Evolutionary conservation across 805 yeast species (phyloP).

Genomic region (Naumovozyma baii): DNA sequence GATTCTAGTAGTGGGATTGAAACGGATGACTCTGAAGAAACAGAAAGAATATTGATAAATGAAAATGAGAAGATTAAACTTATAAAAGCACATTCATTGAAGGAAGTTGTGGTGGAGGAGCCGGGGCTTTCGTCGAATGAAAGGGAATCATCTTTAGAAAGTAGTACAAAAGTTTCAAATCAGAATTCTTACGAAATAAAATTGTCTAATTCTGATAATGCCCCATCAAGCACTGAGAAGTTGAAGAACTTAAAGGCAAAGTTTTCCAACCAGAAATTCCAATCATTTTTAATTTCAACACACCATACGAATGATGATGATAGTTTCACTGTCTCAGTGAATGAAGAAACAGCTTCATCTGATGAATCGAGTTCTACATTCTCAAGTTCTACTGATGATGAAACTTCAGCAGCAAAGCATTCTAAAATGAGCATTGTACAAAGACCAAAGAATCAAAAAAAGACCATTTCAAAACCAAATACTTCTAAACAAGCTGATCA

Average conservation of each 20-base stretch:
- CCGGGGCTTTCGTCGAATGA: neutral
- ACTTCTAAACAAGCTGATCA: too few relatives aligned
- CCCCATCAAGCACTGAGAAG: conserved; percentile 1
- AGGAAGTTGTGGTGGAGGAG: conserved; percentile 6
- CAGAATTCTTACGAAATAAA: too few relatives aligned
- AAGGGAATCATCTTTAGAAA: neutral
- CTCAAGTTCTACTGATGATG: conserved; percentile 14
- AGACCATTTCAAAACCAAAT: too few relatives aligned
- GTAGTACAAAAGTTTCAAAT: neutral
- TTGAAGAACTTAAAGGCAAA: conserved; percentile 12
- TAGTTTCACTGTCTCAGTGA: neutral
- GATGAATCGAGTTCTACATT: conserved; percentile 1
- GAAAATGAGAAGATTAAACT: conserved; percentile 12
- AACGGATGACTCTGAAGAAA: conserved; percentile 3
- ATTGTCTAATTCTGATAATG: too few relatives aligned
- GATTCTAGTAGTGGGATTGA: conserved; percentile 6
- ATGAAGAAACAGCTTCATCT: neutral
- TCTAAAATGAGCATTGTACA: conserved; percentile 35
- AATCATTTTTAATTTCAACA: neutral
- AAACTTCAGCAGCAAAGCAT: conserved; percentile 10
- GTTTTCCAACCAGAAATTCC: conserved; percentile 9
- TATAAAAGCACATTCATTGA: conserved; percentile 17
- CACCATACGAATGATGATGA: conserved; percentile 1
- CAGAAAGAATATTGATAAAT: conserved; percentile 6
- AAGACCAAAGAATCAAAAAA: conserved; percentile 36